phyloP scores from a whole-genome alignment of 371 early-diverging fungal genomes.

The Pancytospora philotis region DNA sequence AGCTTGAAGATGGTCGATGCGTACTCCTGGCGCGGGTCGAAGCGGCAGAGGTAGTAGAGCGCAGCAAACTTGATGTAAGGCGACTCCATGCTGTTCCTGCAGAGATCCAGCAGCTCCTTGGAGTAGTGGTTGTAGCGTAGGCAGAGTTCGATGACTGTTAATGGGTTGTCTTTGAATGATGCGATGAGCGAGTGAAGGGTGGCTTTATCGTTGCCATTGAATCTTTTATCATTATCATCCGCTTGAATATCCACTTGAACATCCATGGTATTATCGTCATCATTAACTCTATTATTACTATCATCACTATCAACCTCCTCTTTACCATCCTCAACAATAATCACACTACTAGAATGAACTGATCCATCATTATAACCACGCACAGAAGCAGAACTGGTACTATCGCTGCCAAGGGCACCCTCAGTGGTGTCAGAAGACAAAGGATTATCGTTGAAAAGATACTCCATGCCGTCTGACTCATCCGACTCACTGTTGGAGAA shows the following conservation, averaged over 20 bases:
- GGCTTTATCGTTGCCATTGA: not conserved
- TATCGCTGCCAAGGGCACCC: not conserved
- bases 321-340: not conserved
- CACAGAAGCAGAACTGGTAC: not conserved
- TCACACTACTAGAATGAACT: not conserved
- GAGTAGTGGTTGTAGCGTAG: not conserved
- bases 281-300: slow-evolving; percentile 4
- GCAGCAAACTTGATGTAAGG: slow-evolving; percentile 2
- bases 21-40: slow-evolving; percentile 1
- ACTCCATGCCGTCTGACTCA: too few species aligned
- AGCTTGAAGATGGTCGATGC: slow-evolving; percentile 1
- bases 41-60: slow-evolving; percentile 14
- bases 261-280: not conserved
- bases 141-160: slow-evolving; percentile 2
- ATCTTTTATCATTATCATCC: not conserved
- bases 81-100: not conserved
- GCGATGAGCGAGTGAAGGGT: not conserved
- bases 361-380: not conserved
- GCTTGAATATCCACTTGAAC: too few species aligned
- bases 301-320: not conserved
- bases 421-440: too few species aligned
- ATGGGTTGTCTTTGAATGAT: not conserved
- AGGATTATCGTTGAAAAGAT: too few species aligned
- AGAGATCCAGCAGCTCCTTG: not conserved
- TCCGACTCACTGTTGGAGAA: too few species aligned